Evolutionary conservation across 2,329 filamentous ascomycete genomes (phyloP).

Genomic region (Setomelanomma holmii): DNA sequence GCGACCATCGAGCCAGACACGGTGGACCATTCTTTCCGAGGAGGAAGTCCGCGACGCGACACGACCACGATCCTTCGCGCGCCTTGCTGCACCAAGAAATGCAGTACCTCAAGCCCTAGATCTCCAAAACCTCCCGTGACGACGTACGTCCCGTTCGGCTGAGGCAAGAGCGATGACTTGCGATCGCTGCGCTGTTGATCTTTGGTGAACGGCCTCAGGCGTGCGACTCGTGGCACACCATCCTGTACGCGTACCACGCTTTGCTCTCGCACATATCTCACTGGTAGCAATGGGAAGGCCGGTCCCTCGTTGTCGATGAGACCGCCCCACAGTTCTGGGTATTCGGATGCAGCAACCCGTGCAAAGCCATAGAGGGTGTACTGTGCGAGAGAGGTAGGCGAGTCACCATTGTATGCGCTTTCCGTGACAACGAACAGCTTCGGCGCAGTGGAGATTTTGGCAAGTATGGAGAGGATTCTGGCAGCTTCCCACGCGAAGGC

Average conservation of each 20-base stretch:
- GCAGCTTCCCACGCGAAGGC: slow-evolving; percentile 15
- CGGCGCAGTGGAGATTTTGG: slow-evolving; percentile 3
- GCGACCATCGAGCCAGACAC: neutral
- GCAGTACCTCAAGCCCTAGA: neutral
- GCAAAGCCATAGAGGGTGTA: slow-evolving; percentile 45
- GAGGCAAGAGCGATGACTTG: slow-evolving; percentile 7
- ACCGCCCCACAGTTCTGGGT: slow-evolving; percentile 50
- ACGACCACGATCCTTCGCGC: neutral
- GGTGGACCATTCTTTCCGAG: neutral
- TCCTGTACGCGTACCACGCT: slow-evolving; percentile 9
- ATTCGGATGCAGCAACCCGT: slow-evolving; percentile 50
- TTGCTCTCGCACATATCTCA: slow-evolving; percentile 47
- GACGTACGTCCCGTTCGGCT: slow-evolving; percentile 10
- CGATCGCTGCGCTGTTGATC: neutral
- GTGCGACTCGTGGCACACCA: slow-evolving; percentile 9
- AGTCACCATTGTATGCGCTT: slow-evolving; percentile 22
- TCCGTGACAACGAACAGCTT: slow-evolving; percentile 39
- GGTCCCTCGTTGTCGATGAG: slow-evolving; percentile 18
- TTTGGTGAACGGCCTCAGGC: slow-evolving; percentile 5
- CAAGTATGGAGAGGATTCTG: slow-evolving; percentile 6
- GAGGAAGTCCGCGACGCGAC: neutral
- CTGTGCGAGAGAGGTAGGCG: slow-evolving; percentile 39
- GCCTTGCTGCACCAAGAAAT: neutral
- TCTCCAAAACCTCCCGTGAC: slow-evolving; percentile 12
- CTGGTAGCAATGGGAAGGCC: slow-evolving; percentile 42